Evolutionary conservation across 345 rosid species (phyloP), one percentile per base, ranked within the genome.

Genomic region (Anastatica hierochuntica): DNA sequence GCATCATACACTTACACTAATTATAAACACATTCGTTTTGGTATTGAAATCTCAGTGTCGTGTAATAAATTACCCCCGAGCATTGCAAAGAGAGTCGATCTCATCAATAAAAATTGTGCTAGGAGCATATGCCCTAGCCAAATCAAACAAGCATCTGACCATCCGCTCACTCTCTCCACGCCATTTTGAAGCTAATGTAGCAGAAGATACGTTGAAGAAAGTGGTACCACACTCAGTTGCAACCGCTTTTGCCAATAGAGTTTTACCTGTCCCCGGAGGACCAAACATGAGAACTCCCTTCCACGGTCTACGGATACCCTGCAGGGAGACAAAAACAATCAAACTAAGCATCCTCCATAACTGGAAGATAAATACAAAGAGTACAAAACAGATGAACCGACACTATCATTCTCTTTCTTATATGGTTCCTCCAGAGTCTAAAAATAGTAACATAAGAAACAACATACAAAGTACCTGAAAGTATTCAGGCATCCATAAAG

Each of bases 241-340:
- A 66, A 90, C 97, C 44, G 97, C 97, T 74, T 90, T 90, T 14
- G 97, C 97, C 53, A 90, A 75, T 56, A 90, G 73, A 2, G 97
- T 90, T 79, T 90, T 90, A 48, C 97, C 95, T 37, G 97, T 90
- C 66, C 97, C 97, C 9, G 97, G 97, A 46, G 97, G 97, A 44
- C 97, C 97, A 84, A 90, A 90, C 97, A 90, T 90, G 54, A 90
- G 95, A 33, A 90, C 97, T 48, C 99, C 99, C 76, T 94, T 94
- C 99, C 99, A 88, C 0, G 99, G 99, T 75, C 99, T 85, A 77
- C 99, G 74, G 38, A 94, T 94, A 60, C 99, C 99, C 99, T 94
- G 75, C 58, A 68, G 46, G 39, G 23, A 35, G 58, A 23, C 7
- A 55, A 33, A 41, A 41, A 14, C 2, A 56, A 29, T 30, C 42